Base-by-base conservation (phyloP, 441 rosid species). In the Gossypium gossypioides region DNA sequence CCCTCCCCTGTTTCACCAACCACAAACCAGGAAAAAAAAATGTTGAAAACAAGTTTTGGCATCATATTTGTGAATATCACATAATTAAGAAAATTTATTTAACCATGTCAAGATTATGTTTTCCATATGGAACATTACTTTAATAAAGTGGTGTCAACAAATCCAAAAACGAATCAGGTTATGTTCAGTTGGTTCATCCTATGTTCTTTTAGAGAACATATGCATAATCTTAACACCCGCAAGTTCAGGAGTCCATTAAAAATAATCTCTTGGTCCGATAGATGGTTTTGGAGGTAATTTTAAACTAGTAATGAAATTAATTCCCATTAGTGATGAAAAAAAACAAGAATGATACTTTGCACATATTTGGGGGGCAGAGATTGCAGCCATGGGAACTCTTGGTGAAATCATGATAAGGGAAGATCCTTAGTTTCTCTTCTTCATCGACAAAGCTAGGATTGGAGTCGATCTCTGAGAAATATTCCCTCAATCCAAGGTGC, bases 391-490 rank as follows among this genome's bases (percentile, higher is more conserved):
- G 98, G 6, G 90, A 56, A 29, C 84, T 71, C 59, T 68, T 77
- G 48, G 78, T 75, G 62, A 84, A 85, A 59, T 91, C 93, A 10
- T 87, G 93, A 55, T 77, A 81, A 73, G 98, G 93, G 42, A 63
- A 84, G 51, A 89, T 80, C 59, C 76, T 80, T 1, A 91, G 75
- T 72, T 82, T 83, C 10, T 87, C 89, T 71, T 88, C 82, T 15
- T 78, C 89, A 62, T 88, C 88, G 0, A 86, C 85, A 68, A 76
- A 72, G 19, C 90, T 81, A 0, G 93, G 91, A 40, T 91, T 92
- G 1, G 95, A 86, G 77, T 86, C 81, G 29, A 92, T 86, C 67
- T 91, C 93, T 0, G 91, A 80, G 85, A 93, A 93, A 15, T 3
- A 86, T 44, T 81, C 84, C 12, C 76, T 79, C 22, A 93, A 19